phyloP scores from a whole-genome alignment of 345 rosid species.

The Bruguiera parviflora region DNA sequence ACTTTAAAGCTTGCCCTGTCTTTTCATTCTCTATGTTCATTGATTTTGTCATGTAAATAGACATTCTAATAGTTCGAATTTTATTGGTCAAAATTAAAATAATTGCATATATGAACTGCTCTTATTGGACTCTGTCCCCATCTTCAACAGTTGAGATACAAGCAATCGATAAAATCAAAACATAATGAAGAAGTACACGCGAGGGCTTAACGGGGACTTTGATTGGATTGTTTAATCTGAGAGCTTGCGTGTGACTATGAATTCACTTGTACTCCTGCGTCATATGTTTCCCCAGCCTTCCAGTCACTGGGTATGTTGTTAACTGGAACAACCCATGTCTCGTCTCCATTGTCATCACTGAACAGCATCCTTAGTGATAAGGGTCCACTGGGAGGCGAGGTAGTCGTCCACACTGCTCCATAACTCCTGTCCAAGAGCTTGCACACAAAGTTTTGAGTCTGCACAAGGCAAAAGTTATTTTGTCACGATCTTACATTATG shows the following conservation, averaged over 20 bases:
- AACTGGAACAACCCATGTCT: conserved; percentile 59
- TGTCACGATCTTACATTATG: neutral
- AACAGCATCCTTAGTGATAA: conserved; percentile 60
- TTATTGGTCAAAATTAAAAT: conserved; percentile 12
- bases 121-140: conserved; percentile 2
- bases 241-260: conserved; percentile 3
- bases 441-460: conserved; percentile 52
- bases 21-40: neutral
- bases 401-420: conserved; percentile 58
- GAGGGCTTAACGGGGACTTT: neutral
- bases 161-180: neutral
- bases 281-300: conserved; percentile 61
- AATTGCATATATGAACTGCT: conserved; percentile 23
- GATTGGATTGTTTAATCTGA: neutral
- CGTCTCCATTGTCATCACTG: conserved; percentile 52
- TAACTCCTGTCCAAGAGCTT: conserved; percentile 50
- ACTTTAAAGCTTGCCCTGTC: neutral
- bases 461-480: conserved; percentile 14
- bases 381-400: conserved; percentile 55
- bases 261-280: conserved; percentile 55
- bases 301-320: conserved; percentile 55
- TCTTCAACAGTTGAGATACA: neutral
- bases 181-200: neutral
- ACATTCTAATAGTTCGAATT: neutral
- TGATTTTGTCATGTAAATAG: conserved; percentile 13